phyloP scores from a whole-genome alignment of 257 asterid genomes.

The Scutellaria baicalensis region DNA sequence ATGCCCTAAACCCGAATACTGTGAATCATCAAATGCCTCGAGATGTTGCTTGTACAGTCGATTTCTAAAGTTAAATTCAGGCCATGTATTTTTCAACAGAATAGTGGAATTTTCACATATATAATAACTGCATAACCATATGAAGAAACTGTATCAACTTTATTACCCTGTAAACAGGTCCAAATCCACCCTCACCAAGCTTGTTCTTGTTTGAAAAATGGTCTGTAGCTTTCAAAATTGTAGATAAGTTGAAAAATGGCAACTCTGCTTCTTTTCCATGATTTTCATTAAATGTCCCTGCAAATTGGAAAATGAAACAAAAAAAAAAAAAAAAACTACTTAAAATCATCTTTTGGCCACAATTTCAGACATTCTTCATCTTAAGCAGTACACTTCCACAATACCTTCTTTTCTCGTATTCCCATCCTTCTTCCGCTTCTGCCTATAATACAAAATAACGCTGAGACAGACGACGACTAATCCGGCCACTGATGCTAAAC shows the following conservation, averaged over 20 bases:
- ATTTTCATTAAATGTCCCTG: background rate
- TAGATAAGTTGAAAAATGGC: background rate
- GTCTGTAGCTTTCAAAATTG: background rate
- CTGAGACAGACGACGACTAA: background rate
- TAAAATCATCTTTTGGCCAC: too few relatives aligned
- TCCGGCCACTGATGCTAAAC: background rate
- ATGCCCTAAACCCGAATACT: background rate
- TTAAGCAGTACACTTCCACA: too few relatives aligned
- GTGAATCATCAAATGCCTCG: too few relatives aligned
- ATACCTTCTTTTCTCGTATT: background rate
- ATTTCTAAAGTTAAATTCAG: background rate
- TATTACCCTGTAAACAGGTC: background rate
- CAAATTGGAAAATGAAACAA: background rate
- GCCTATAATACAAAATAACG: background rate
- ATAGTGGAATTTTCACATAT: background rate
- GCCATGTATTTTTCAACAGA: too few relatives aligned
- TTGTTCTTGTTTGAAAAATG: background rate
- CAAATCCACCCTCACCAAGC: slow-evolving; percentile 6
- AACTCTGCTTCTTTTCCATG: background rate
- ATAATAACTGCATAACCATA: background rate
- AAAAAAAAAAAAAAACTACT: background rate
- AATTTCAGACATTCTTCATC: too few relatives aligned
- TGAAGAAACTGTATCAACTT: background rate
- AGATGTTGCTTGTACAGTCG: background rate
- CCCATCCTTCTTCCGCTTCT: background rate